Conservation (phyloP, 2,329 filamentous ascomycete genomes). For the Ceratocystis papillata region DNA sequence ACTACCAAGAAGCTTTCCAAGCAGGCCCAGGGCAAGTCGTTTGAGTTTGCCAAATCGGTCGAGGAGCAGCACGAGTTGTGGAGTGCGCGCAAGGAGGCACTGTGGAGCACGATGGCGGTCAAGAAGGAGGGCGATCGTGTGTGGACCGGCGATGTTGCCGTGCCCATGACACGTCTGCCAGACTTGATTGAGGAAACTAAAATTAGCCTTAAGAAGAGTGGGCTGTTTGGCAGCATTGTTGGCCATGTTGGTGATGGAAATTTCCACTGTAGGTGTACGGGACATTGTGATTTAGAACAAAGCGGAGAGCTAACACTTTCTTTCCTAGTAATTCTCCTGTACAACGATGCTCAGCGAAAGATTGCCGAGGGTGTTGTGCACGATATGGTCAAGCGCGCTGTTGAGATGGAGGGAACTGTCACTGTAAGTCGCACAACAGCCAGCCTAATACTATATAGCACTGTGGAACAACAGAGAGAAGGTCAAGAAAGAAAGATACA, state of each 20-base stretch:
- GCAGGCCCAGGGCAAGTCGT: constrained; percentile 51
- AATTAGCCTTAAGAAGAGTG: constrained; percentile 36
- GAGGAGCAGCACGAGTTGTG: constrained; percentile 68
- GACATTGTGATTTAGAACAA: neutral
- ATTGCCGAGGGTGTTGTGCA: constrained; percentile 63
- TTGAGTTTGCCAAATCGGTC: constrained; percentile 63
- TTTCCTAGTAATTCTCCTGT: constrained; percentile 42
- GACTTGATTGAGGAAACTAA: constrained; percentile 66
- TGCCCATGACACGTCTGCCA: constrained; percentile 63
- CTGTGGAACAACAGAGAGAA: too few relatives aligned
- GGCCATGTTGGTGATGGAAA: constrained; percentile 70
- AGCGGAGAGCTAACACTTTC: neutral
- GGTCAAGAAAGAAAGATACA: neutral
- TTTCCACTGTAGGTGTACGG: constrained; percentile 48
- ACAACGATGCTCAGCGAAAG: constrained; percentile 54
- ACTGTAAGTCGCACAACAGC: constrained; percentile 39
- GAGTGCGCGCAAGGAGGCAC: constrained; percentile 71
- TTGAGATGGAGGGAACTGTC: constrained; percentile 76
- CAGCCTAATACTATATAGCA: neutral
- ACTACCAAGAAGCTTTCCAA: constrained; percentile 55
- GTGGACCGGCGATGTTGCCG: constrained; percentile 80
- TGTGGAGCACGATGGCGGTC: constrained; percentile 68
- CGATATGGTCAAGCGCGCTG: constrained; percentile 73
- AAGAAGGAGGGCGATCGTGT: constrained; percentile 57
- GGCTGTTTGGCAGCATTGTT: constrained; percentile 44